phyloP scores from a whole-genome alignment of 2,329 filamentous ascomycete genomes.

The Fusarium subtropicale region DNA sequence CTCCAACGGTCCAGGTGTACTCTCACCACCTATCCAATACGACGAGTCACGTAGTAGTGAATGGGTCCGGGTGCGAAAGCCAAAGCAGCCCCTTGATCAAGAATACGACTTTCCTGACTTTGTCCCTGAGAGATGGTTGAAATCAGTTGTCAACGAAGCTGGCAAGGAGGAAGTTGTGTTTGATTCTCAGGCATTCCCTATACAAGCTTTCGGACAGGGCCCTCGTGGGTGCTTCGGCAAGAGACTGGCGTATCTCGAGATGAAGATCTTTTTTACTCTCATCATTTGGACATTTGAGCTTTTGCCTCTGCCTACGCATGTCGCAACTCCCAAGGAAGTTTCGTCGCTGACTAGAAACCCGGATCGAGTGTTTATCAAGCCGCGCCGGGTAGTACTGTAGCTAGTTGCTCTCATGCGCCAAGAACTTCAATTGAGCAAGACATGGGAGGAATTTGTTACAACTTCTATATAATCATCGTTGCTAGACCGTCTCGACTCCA shows the following conservation, averaged over 20 bases:
- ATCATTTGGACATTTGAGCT: constrained; percentile 48
- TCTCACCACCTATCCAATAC: constrained; percentile 9
- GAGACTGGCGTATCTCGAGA: constrained; percentile 47
- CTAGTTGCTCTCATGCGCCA: too few relatives aligned
- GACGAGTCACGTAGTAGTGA: constrained; percentile 22
- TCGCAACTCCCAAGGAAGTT: neutral
- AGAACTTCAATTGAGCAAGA: too few relatives aligned
- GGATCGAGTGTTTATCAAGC: constrained; percentile 9
- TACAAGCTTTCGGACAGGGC: constrained; percentile 52
- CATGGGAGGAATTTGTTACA: rapidly evolving
- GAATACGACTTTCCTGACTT: constrained; percentile 12
- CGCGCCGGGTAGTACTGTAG: neutral
- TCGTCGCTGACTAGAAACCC: constrained; percentile 8
- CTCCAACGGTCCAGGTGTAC: constrained; percentile 19
- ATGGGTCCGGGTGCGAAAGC: neutral
- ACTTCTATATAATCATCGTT: neutral
- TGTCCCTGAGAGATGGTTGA: constrained; percentile 32
- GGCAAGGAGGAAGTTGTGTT: constrained; percentile 36
- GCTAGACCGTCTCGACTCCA: neutral
- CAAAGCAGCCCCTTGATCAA: neutral
- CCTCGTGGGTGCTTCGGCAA: constrained; percentile 53
- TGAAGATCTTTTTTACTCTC: constrained; percentile 46
- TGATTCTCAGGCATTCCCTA: constrained; percentile 48
- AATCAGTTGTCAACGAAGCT: neutral
- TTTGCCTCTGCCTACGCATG: neutral